Evolutionary conservation across 2,329 filamentous ascomycete species (phyloP).

Genomic region (Raffaelea ambrosiae): DNA sequence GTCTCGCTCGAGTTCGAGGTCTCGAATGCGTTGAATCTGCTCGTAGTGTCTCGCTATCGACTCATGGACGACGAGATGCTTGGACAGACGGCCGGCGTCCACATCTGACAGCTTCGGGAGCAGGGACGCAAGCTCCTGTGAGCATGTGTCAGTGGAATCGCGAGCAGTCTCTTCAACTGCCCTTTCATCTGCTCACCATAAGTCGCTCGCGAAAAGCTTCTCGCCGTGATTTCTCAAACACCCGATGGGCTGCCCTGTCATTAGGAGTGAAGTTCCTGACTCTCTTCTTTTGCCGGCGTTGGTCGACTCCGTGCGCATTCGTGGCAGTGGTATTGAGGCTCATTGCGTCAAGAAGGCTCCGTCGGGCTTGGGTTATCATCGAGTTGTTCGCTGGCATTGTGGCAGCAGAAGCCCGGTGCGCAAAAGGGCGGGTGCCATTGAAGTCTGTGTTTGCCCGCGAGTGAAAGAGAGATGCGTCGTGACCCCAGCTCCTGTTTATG

Average conservation of each 20-base stretch:
- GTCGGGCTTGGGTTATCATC: neutral
- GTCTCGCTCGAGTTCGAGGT: neutral
- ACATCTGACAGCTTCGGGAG: constrained; percentile 1
- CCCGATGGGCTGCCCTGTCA: constrained; percentile 8
- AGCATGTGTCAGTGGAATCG: neutral
- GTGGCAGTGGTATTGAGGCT: neutral
- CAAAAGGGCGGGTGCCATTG: too few relatives aligned
- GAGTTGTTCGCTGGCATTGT: neutral
- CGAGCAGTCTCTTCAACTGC: neutral
- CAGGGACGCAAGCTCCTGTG: constrained; percentile 3
- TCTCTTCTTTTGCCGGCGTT: neutral
- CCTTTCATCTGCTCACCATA: neutral
- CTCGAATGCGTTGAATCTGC: neutral
- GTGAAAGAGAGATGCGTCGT: too few relatives aligned
- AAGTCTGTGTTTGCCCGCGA: too few relatives aligned
- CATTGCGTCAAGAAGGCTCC: neutral
- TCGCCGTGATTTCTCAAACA: constrained; percentile 7
- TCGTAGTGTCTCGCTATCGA: constrained; percentile 6
- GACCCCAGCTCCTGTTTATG: too few relatives aligned
- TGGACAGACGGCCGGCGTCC: constrained; percentile 7
- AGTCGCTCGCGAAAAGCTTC: constrained; percentile 9
- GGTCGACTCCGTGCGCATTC: neutral
- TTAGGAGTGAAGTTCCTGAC: constrained; percentile 7
- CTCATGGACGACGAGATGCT: constrained; percentile 7
- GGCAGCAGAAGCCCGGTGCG: too few relatives aligned